Evolutionary conservation across 2,329 filamentous ascomycete species (phyloP), one percentile per base, ranked within the genome.

Genomic region (Pseudocercospora fuligena): DNA sequence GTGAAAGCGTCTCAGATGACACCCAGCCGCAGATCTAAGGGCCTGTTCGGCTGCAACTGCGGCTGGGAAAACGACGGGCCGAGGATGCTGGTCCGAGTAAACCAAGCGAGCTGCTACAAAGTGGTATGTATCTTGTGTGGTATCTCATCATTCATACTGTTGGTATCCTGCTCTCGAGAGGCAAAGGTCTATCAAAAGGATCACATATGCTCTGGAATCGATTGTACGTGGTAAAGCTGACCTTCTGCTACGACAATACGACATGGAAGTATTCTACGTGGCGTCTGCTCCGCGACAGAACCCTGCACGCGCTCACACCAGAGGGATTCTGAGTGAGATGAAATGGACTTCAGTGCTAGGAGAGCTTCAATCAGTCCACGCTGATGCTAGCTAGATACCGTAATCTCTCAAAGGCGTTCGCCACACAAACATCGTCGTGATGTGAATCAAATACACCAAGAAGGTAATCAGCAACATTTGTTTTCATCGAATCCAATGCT

Each of bases 401-500:
- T 6, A 25, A 16, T 19, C 16, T 56, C 27, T 31, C 51, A n/a
- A 56, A 56, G 4, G 51, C 51, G 23, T n/a, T 33, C 51, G 51
- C 27, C 51, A 27, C 16, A 27, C 11, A 31, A 21, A 19, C 7
- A 56, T 16, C 12, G 25, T 31, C 51, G 27, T 56, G 12, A 27
- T 56, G 23, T 56, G 51, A 56, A 56, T 31, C 25, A 56, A 56
- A 5, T 43, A 58, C 56, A 58, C 27, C 56, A 58, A 58, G 56
- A 58, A 58, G 29, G 56, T 43, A 19, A 58, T 21, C 31, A 58
- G 31, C 31, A 36, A 25, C 31, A 23, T 23, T n/a, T 43, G 56
- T 60, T 47, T 19, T 60, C 60, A 43, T 21, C 53, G 57, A 66
- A 33, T 43, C 47, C 63, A 54, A 27, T n/a, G 21, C 64, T 66